Base-by-base conservation (phyloP, 2,329 filamentous ascomycete species). In the Coniella vitis region DNA sequence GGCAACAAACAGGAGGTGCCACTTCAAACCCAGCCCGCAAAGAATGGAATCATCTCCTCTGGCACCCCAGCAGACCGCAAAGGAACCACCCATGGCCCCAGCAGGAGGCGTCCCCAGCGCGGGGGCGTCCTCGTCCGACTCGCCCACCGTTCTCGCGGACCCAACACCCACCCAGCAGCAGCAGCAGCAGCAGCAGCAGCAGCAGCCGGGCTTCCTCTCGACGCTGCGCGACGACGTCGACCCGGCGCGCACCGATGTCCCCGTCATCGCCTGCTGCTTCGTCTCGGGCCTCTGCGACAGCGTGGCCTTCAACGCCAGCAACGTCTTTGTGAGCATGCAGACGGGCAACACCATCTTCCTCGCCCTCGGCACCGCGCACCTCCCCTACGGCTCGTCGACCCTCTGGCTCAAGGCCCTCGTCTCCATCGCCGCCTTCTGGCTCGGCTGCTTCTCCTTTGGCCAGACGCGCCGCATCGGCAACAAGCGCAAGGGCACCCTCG, bases 311-410 rank as follows among this genome's bases (percentile, higher is more conserved):
- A 69, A 67, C 51, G 68, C 65, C 19, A 61, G 63, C 21, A 61
- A 58, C 38, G 64, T 66, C 40, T 68, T 68, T 47, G 68, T 68
- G 20, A 65, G 63, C 38, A 70, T 70, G 66, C 67, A 69, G 53
- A 69, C 67, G 4, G 57, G 58, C 35, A 83, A 83, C 63, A 83
- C 79, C 9, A 74, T 83, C 56, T 81, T 83, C 63, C 69, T 83
- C 35, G 78, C 75, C 16, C 74, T 83, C 19, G 78, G 78, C 48
- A 73, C 76, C 12, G 72, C 77, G 3, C 63, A 64, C 25, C 75
- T 79, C 40, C 77, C 75, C 3, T 60, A 67, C 17, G 66, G 66
- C 50, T 65, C 76, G 50, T 74, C 75, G 3, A 68, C 68, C 47
- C 76, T 73, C 34, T 60, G 57, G 56, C 53, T 58, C 10, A 56